phyloP scores from a whole-genome alignment of 768 basidiomycete genomes.

The Termitomyces sp. region DNA sequence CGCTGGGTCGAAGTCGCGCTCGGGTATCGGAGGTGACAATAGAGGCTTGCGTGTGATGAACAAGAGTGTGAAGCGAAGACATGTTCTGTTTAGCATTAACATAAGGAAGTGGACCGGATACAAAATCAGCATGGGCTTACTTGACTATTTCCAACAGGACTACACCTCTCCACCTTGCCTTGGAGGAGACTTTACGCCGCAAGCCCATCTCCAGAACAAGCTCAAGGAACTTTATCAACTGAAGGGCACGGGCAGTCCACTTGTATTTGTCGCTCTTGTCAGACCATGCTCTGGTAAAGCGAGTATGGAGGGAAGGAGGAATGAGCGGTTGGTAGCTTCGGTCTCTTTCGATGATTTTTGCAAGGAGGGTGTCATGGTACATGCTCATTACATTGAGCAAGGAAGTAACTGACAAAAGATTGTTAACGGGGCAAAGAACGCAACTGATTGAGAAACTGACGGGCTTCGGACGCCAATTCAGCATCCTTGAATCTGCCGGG shows the following conservation, averaged over 20 bases:
- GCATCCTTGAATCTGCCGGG: slow-evolving; percentile 98
- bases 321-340: slow-evolving; percentile 75
- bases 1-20: slow-evolving; percentile 83
- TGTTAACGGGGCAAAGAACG: slow-evolving; percentile 13
- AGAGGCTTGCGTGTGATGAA: slow-evolving; percentile 76
- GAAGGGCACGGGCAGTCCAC: slow-evolving; percentile 73
- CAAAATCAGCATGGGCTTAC: slow-evolving; percentile 42
- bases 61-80: slow-evolving; percentile 72
- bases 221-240: slow-evolving; percentile 77
- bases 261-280: slow-evolving; percentile 70
- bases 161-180: slow-evolving; percentile 73
- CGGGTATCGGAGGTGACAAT: slow-evolving; percentile 76
- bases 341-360: slow-evolving; percentile 59
- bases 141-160: slow-evolving; percentile 81
- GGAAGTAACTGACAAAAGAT: slow-evolving; percentile 68
- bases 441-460: slow-evolving; percentile 51
- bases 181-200: slow-evolving; percentile 63
- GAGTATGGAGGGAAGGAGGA: slow-evolving; percentile 74
- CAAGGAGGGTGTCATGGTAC: slow-evolving; percentile 94
- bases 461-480: slow-evolving; percentile 89
- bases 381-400: slow-evolving; percentile 82
- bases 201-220: slow-evolving; percentile 89
- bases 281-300: slow-evolving; percentile 88
- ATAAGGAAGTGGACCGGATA: slow-evolving; percentile 10
- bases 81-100: slow-evolving; percentile 47